phyloP scores from a whole-genome alignment of 108 stramenopile genomes.

The Seminavis robusta region DNA sequence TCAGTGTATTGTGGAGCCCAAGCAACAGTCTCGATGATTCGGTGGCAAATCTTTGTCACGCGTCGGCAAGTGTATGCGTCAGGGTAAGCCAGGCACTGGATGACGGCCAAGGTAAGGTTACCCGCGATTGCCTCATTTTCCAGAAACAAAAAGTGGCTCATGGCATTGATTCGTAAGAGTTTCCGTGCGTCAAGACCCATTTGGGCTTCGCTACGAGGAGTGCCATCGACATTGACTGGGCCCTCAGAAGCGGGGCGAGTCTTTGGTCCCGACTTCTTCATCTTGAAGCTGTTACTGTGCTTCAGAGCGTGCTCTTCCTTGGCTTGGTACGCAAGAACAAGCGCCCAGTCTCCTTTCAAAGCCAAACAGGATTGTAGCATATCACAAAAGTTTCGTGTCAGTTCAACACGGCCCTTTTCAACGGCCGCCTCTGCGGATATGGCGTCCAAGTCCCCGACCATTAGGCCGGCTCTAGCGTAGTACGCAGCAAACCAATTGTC shows the following conservation, averaged over 20 bases:
- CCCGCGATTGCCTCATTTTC: slow-evolving; percentile 81
- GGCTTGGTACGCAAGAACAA: slow-evolving; percentile 53
- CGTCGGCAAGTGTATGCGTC: slow-evolving; percentile 87
- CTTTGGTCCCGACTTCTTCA: slow-evolving; percentile 25
- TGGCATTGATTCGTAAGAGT: slow-evolving; percentile 65
- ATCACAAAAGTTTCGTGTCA: slow-evolving; percentile 71
- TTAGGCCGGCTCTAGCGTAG: slow-evolving; percentile 78
- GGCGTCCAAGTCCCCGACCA: slow-evolving; percentile 80
- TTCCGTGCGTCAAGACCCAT: slow-evolving; percentile 70
- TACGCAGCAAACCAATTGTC: slow-evolving; percentile 71
- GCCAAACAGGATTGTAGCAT: slow-evolving; percentile 71
- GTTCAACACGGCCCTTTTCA: slow-evolving; percentile 78
- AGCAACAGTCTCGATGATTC: slow-evolving; percentile 79
- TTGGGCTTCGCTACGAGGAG: slow-evolving; percentile 37
- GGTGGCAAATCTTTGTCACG: slow-evolving; percentile 79
- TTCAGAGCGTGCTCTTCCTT: slow-evolving; percentile 53
- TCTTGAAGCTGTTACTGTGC: slow-evolving; percentile 14
- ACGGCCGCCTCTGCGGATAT: slow-evolving; percentile 77
- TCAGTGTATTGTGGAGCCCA: slow-evolving; percentile 81
- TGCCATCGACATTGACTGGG: slow-evolving; percentile 78
- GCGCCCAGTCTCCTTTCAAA: slow-evolving; percentile 61
- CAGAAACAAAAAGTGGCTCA: slow-evolving; percentile 78
- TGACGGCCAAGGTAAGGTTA: slow-evolving; percentile 53
- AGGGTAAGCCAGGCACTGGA: slow-evolving; percentile 78
- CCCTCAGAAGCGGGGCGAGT: slow-evolving; percentile 36